Conservation (phyloP, 176 grass and related monocot genomes). For the Oryza rufipogon region DNA sequence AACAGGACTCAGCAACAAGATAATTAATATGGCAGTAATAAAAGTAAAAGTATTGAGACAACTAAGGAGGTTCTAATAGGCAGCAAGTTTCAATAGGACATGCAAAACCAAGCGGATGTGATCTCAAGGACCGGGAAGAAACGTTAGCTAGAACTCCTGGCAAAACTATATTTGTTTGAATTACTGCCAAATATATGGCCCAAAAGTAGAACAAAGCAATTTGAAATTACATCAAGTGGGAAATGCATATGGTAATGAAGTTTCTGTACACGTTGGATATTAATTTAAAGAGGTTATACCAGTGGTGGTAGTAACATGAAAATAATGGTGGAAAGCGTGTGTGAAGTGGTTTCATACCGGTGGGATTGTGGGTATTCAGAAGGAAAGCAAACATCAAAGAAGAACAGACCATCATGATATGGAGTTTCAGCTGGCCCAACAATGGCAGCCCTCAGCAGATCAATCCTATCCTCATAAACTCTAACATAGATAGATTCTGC, state of each 20-base stretch:
- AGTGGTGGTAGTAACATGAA: background rate
- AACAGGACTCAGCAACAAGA: no score
- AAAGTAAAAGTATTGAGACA: no score
- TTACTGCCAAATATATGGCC: no score
- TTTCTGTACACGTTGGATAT: conserved; percentile 47
- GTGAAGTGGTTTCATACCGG: conserved; percentile 48
- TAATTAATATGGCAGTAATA: no score
- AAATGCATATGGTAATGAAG: conserved; percentile 52
- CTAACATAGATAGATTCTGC: conserved; percentile 67
- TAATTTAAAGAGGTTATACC: conserved; percentile 9
- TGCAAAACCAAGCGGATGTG: no score
- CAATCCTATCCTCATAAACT: conserved; percentile 70
- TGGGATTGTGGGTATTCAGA: conserved; percentile 53
- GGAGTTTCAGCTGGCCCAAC: conserved; percentile 74
- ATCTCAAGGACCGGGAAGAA: no score
- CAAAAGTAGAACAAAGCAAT: no score
- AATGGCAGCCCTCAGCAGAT: conserved; percentile 72
- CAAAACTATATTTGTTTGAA: no score
- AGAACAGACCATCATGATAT: conserved; percentile 77
- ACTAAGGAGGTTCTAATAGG: no score
- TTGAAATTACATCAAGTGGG: no score
- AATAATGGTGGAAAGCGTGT: conserved; percentile 2
- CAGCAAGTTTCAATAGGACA: no score
- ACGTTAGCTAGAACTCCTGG: no score
- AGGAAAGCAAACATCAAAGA: conserved; percentile 77